Evolutionary conservation across 257 asterid genomes (phyloP).

Genomic region (Ballota nigra): DNA sequence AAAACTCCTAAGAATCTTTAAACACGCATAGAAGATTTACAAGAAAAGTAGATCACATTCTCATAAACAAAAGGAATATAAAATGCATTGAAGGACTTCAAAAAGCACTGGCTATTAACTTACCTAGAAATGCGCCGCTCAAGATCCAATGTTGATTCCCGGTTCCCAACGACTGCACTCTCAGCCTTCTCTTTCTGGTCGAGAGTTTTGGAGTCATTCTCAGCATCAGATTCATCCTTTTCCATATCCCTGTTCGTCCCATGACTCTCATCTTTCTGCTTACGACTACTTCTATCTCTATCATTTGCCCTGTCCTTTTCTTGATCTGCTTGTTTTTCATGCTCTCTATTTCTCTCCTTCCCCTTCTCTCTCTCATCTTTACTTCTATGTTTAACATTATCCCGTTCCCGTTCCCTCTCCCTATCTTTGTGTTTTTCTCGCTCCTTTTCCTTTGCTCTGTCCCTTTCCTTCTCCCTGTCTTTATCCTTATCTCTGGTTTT

Average conservation of each 20-base stretch:
- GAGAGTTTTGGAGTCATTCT: conserved; percentile 38
- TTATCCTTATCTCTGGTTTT: conserved; percentile 54
- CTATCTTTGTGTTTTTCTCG: conserved; percentile 44
- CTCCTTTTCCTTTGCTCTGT: conserved; percentile 46
- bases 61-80: neutral
- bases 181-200: conserved; percentile 37
- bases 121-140: conserved; percentile 75
- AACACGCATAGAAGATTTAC: neutral
- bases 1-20: neutral
- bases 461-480: conserved; percentile 59
- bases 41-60: neutral
- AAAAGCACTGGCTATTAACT: conserved; percentile 30
- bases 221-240: conserved; percentile 42
- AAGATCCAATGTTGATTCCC: conserved; percentile 42
- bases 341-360: conserved; percentile 64
- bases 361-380: conserved; percentile 67
- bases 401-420: conserved; percentile 61
- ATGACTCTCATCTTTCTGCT: conserved; percentile 55
- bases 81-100: neutral
- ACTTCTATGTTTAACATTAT: conserved; percentile 46
- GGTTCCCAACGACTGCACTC: conserved; percentile 35
- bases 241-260: conserved; percentile 50
- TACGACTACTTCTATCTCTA: conserved; percentile 54
- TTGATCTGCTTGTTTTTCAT: conserved; percentile 55
- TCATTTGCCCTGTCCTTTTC: conserved; percentile 64